These are phyloP conservation scores for Canavalia ensiformis DNA, from an alignment of 306 rosid genomes.

Conservation along the genomic window DNA sequence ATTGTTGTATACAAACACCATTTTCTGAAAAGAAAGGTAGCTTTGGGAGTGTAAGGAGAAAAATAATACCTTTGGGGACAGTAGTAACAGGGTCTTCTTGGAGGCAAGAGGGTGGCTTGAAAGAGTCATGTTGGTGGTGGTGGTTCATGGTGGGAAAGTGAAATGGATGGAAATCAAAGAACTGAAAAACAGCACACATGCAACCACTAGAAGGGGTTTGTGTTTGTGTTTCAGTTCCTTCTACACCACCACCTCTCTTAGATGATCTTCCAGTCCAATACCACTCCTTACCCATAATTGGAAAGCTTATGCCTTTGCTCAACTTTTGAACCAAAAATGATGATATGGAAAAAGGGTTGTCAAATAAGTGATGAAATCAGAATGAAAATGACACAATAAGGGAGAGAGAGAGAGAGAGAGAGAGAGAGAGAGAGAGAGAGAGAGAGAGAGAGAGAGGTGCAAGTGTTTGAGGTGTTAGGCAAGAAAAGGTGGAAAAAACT, in stretches of 20 bases:
- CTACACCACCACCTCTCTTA: constrained; percentile 49
- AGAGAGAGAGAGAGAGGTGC: not conserved
- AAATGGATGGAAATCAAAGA: constrained; percentile 82
- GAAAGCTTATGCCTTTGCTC: constrained; percentile 26
- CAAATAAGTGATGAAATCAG: constrained; percentile 42
- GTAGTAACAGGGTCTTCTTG: constrained; percentile 34
- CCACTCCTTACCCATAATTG: constrained; percentile 76
- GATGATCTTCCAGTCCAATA: constrained; percentile 65
- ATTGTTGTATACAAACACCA: no score
- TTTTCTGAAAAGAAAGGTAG: not conserved
- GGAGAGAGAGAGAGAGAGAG: constrained; percentile 32
- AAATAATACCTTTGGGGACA: constrained; percentile 62
- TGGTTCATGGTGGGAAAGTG: constrained; percentile 53
- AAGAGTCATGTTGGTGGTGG: constrained; percentile 48
- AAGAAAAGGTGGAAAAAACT: constrained; percentile 26
- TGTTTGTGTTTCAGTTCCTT: constrained; percentile 32
- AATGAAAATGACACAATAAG: constrained; percentile 51
- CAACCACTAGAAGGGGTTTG: constrained; percentile 79
- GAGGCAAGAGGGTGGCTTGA: constrained; percentile 47
- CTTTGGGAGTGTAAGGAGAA: not conserved
- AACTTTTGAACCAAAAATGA: constrained; percentile 36
- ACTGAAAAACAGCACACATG: constrained; percentile 83
- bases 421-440: not conserved
- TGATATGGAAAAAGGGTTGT: constrained; percentile 31
- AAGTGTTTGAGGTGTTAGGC: not conserved